A percentile compares a stretch with the other conserved stretches of the same genome.
Evolutionary conservation across 2,329 filamentous ascomycete species (phyloP).

Genomic region (Emydomyces testavorans): DNA sequence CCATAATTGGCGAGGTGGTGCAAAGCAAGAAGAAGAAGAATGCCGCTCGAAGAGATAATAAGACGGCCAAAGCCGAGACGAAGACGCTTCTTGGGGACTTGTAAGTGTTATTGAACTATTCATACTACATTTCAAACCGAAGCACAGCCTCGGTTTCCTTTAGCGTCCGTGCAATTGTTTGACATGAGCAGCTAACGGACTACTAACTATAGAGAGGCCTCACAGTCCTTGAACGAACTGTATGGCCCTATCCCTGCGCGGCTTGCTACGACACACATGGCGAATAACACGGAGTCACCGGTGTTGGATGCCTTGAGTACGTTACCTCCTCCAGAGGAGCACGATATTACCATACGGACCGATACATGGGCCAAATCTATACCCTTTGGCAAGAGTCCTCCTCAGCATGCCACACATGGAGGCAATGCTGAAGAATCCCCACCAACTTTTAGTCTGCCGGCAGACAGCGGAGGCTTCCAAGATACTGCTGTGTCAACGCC

Average conservation of each 20-base stretch:
- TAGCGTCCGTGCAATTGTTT: not conserved
- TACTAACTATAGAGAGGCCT: constrained; percentile 17
- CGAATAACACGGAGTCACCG: constrained; percentile 26
- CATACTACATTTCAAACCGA: not conserved
- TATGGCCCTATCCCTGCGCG: constrained; percentile 26
- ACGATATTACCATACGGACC: constrained; percentile 29
- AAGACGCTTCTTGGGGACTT: constrained; percentile 27
- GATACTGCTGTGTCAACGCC: constrained; percentile 34
- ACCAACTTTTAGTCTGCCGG: constrained; percentile 30
- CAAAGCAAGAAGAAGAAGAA: constrained; percentile 29
- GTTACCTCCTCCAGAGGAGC: constrained; percentile 24
- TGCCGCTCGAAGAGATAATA: constrained; percentile 29
- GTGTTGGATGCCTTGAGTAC: constrained; percentile 31
- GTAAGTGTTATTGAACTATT: constrained; percentile 21
- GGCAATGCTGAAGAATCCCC: constrained; percentile 30
- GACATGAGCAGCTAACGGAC: not conserved
- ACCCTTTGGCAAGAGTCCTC: constrained; percentile 37
- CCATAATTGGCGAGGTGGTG: constrained; percentile 13
- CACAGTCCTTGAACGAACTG: constrained; percentile 22
- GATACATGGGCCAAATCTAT: constrained; percentile 37
- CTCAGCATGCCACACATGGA: constrained; percentile 28
- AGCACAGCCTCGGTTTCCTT: not conserved
- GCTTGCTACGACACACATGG: constrained; percentile 18
- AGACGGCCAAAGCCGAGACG: constrained; percentile 25
- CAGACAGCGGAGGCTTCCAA: constrained; percentile 32